These are phyloP conservation scores for Auriscalpium microsporum DNA, from an alignment of 768 basidiomycete species.

Conservation along the genomic window DNA sequence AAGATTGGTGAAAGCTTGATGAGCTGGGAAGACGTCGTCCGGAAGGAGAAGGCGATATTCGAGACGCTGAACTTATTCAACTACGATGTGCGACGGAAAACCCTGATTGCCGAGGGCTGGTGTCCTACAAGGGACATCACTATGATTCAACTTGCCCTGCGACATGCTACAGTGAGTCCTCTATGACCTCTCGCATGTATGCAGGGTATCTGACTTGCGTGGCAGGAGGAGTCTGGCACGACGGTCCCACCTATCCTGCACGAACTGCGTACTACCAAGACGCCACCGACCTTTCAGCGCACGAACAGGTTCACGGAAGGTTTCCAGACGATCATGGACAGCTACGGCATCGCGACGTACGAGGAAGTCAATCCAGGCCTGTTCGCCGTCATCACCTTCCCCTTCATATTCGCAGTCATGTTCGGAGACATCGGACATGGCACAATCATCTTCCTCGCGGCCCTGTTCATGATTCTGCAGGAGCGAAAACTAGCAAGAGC, in stretches of 20 bases:
- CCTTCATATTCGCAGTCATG: constrained; percentile 99
- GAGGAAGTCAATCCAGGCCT: constrained; percentile 96
- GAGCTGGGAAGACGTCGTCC: constrained; percentile 90
- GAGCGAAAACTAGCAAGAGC: constrained; percentile 72
- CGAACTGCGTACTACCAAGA: constrained; percentile 82
- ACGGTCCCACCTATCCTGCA: constrained; percentile 87
- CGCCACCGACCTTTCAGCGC: constrained; percentile 90
- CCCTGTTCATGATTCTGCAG: constrained; percentile 76
- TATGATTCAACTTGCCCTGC: constrained; percentile 75
- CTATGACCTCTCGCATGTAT: background rate
- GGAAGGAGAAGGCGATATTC: constrained; percentile 93
- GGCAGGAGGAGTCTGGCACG: constrained; percentile 84
- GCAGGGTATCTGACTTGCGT: background rate
- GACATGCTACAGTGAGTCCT: constrained; percentile 67
- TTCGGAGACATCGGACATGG: constrained; percentile 99
- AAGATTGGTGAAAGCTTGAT: constrained; percentile 78
- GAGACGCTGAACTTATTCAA: constrained; percentile 94
- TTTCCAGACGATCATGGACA: constrained; percentile 98
- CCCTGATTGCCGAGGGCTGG: constrained; percentile 96
- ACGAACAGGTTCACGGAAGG: constrained; percentile 95
- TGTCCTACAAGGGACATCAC: constrained; percentile 89
- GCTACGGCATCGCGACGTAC: constrained; percentile 89
- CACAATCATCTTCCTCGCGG: constrained; percentile 67
- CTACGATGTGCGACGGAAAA: constrained; percentile 90
- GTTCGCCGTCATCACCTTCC: constrained; percentile 89